phyloP scores from a whole-genome alignment of 1,284 basidiomycete species.

The Amylostereum chailletii region DNA sequence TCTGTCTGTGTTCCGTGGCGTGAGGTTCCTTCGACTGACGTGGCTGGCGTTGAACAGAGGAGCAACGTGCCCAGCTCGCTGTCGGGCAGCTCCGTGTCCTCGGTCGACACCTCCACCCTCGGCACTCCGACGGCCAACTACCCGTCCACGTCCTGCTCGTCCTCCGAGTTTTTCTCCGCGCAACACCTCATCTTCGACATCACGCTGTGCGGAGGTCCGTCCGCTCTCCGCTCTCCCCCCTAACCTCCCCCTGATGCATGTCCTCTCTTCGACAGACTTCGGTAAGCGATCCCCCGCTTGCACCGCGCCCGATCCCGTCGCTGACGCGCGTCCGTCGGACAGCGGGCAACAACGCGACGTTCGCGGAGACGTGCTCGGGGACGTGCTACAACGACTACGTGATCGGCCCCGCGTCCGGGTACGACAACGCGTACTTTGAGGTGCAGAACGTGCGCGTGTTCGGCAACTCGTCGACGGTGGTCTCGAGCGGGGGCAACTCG shows the following conservation, averaged over 20 bases:
- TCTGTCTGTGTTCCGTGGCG: constrained; percentile 7
- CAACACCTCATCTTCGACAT: constrained; percentile 70
- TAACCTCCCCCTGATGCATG: constrained; percentile 10
- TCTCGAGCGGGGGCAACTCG: not conserved
- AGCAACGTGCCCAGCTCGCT: constrained; percentile 47
- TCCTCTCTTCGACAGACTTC: constrained; percentile 10
- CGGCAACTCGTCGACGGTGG: constrained; percentile 22
- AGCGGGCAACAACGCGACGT: constrained; percentile 42
- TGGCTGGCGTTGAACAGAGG: constrained; percentile 26
- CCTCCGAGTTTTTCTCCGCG: constrained; percentile 51
- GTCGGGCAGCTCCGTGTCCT: constrained; percentile 37
- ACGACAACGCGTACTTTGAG: constrained; percentile 72
- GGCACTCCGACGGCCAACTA: constrained; percentile 66
- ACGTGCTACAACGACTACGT: constrained; percentile 71
- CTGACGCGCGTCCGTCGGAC: too few relatives aligned
- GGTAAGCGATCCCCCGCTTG: not conserved
- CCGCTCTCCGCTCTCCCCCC: not conserved
- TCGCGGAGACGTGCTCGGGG: constrained; percentile 57
- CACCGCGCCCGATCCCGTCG: not conserved
- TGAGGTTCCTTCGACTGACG: not conserved
- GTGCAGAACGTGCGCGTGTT: constrained; percentile 54
- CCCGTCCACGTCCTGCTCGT: constrained; percentile 49
- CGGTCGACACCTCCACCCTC: constrained; percentile 53
- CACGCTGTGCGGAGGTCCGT: constrained; percentile 64
- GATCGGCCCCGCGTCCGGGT: constrained; percentile 54